phyloP scores from a whole-genome alignment of 768 basidiomycete genomes.

The Sutorius australiensis region DNA sequence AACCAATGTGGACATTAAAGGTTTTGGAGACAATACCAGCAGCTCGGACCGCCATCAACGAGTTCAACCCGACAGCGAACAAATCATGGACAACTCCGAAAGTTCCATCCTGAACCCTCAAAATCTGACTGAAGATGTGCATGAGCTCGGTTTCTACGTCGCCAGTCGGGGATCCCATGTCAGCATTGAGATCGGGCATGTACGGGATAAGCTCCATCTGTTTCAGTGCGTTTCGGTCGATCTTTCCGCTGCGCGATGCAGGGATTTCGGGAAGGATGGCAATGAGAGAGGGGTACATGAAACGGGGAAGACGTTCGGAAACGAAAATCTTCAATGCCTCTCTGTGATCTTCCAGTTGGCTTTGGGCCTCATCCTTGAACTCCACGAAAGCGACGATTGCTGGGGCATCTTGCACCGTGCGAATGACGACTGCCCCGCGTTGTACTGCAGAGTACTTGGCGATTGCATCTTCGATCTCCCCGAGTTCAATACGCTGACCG shows the following conservation, averaged over 20 bases:
- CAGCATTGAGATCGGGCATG: constrained; percentile 17
- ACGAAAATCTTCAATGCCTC: constrained; percentile 24
- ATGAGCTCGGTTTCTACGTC: constrained; percentile 28
- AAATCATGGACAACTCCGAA: constrained; percentile 29
- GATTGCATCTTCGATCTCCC: constrained; percentile 32
- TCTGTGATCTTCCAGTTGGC: constrained; percentile 18
- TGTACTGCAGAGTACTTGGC: constrained; percentile 21
- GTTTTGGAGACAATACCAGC: constrained; percentile 29
- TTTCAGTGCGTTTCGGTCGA: constrained; percentile 27
- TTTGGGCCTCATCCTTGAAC: constrained; percentile 11
- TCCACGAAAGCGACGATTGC: constrained; percentile 31
- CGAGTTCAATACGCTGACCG: constrained; percentile 33
- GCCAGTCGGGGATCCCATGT: constrained; percentile 24
- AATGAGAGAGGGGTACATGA: constrained; percentile 31
- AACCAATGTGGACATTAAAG: constrained; percentile 26
- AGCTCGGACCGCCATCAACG: constrained; percentile 32
- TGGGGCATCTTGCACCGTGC: constrained; percentile 26
- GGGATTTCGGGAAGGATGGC: constrained; percentile 24
- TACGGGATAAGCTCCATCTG: constrained; percentile 25
- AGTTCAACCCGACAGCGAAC: constrained; percentile 30
- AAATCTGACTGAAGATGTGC: constrained; percentile 22
- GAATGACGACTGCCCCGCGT: constrained; percentile 25
- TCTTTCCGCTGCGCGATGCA: constrained; percentile 26
- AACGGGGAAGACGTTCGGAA: constrained; percentile 29
- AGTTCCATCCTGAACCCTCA: constrained; percentile 18